Percentiles rank a stretch among this genome's conserved stretches.
Evolutionary conservation across 73 alveolate species (phyloP).

Genomic region (Paramecium primaurelia): DNA sequence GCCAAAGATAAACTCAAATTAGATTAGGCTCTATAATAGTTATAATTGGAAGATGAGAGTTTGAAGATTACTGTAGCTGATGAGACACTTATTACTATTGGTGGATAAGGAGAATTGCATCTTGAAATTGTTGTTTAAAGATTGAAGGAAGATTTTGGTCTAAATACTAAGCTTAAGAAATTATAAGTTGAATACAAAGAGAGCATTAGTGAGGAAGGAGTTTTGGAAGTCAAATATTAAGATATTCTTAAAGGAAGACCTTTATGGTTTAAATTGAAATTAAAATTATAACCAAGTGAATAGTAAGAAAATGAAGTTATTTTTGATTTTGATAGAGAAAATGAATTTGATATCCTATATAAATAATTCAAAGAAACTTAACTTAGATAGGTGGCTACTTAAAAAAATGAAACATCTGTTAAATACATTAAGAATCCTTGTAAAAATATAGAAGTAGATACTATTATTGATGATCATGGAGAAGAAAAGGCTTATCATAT

Average conservation of each 20-base stretch:
- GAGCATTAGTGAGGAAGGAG: conserved; percentile 54
- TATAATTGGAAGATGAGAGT: conserved; percentile 82
- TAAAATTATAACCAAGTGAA: conserved; percentile 44
- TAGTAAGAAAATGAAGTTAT: conserved; percentile 19
- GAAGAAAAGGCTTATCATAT: conserved; percentile 46
- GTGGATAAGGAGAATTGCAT: conserved; percentile 90
- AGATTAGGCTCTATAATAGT: conserved; percentile 64
- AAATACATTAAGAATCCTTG: conserved; percentile 58
- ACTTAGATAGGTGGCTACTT: neutral
- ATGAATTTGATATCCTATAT: conserved; percentile 43
- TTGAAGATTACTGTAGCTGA: conserved; percentile 66
- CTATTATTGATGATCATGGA: conserved; percentile 44
- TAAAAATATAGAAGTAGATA: conserved; percentile 22
- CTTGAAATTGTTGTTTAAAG: conserved; percentile 69
- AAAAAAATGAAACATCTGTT: neutral
- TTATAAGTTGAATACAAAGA: conserved; percentile 85
- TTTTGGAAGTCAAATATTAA: neutral
- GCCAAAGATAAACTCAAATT: conserved; percentile 65
- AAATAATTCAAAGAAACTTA: conserved; percentile 28
- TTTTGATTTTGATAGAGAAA: conserved; percentile 53
- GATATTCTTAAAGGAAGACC: conserved; percentile 56
- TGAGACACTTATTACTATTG: conserved; percentile 72
- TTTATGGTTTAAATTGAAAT: neutral
- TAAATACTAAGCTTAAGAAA: conserved; percentile 75
- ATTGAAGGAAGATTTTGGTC: conserved; percentile 71